These are phyloP conservation scores for Globisporangium canariense DNA, from an alignment of 352 stramenopile genomes.

Conservation along the genomic window DNA sequence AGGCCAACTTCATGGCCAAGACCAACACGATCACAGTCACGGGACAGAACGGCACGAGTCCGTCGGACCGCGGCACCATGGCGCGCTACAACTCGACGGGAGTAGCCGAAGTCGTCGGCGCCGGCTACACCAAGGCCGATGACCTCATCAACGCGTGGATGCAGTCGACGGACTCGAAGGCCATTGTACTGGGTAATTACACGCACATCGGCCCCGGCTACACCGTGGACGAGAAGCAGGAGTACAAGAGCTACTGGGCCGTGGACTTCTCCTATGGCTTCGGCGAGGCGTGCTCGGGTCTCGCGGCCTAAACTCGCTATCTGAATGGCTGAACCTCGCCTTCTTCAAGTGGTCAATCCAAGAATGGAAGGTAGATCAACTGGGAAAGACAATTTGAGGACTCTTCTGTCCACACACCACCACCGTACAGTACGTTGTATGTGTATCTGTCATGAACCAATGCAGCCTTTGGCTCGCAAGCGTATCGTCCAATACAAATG, in stretches of 20 bases:
- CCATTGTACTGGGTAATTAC: constrained; percentile 26
- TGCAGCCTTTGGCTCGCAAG: not conserved
- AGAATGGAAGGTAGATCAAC: not conserved
- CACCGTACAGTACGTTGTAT: not conserved
- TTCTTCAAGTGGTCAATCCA: not conserved
- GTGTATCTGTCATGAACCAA: not conserved
- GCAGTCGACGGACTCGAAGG: constrained; percentile 10
- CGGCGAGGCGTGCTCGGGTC: constrained; percentile 12
- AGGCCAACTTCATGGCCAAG: constrained; percentile 23
- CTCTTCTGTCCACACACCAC: not conserved
- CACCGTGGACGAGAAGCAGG: constrained; percentile 20
- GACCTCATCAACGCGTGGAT: constrained; percentile 27
- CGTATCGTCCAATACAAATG: not conserved
- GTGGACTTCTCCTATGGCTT: constrained; percentile 20
- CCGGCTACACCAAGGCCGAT: constrained; percentile 19
- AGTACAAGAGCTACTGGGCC: constrained; percentile 28
- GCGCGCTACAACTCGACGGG: constrained; percentile 29
- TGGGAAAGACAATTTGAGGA: not conserved
- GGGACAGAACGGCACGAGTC: constrained; percentile 16
- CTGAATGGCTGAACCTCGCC: not conserved
- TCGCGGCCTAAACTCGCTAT: constrained; percentile 2
- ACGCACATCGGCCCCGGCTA: constrained; percentile 29
- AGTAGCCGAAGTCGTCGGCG: constrained; percentile 27
- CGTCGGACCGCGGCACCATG: constrained; percentile 21
- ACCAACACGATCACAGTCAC: constrained; percentile 19